Evolutionary conservation across 2,329 filamentous ascomycete genomes (phyloP).

Genomic region (Penicillium vulpinum): DNA sequence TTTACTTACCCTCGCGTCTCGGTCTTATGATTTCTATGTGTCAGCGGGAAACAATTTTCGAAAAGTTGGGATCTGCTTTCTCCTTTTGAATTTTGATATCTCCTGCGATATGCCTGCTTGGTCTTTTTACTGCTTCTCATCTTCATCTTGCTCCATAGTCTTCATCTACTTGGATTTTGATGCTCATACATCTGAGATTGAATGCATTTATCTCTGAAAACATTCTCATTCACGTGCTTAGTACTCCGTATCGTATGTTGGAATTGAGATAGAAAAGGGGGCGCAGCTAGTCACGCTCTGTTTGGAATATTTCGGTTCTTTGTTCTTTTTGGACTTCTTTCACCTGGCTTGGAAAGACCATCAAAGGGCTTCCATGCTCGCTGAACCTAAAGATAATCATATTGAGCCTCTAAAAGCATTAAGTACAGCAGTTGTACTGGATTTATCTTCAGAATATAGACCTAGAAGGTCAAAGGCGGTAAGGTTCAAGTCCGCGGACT

Average conservation of each 20-base stretch:
- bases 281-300: background rate
- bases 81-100: background rate
- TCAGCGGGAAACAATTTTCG: background rate
- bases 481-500: background rate
- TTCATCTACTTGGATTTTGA: background rate
- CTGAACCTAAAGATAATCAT: background rate
- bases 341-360: background rate
- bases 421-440: background rate
- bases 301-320: background rate
- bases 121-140: background rate
- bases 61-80: background rate
- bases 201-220: background rate
- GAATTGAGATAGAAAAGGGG: background rate
- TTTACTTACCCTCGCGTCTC: background rate
- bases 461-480: background rate
- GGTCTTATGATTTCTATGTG: constrained; percentile 6
- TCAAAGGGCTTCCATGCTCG: too few relatives aligned
- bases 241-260: background rate
- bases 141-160: background rate
- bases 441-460: background rate
- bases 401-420: background rate
- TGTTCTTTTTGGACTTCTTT: background rate
- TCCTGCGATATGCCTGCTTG: constrained; percentile 2
- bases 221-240: background rate
- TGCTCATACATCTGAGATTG: background rate